Conservation (phyloP, 108 stramenopile genomes). For the Cyclotella baltica region DNA sequence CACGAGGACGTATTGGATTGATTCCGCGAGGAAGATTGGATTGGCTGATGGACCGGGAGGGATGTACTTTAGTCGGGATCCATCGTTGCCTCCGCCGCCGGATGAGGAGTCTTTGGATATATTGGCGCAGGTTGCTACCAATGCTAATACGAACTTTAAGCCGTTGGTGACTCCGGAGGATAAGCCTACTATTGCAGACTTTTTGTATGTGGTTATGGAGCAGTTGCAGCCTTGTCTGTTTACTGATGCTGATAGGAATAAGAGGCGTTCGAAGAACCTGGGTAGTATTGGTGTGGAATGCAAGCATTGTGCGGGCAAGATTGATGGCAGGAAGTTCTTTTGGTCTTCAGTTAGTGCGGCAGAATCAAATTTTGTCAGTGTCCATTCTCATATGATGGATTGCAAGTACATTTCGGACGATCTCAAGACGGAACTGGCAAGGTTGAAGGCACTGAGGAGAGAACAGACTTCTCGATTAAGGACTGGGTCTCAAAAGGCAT, state of each 20-base stretch:
- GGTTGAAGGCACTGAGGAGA: conserved; percentile 81
- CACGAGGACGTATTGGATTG: too few relatives aligned
- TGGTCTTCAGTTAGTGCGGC: conserved; percentile 93
- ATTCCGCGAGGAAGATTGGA: too few relatives aligned
- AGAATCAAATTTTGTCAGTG: conserved; percentile 92
- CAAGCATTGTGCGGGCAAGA: conserved; percentile 90
- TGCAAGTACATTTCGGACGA: conserved; percentile 72
- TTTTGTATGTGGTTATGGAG: conserved; percentile 89
- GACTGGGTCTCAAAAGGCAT: conserved; percentile 89
- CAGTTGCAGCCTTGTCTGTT: conserved; percentile 90
- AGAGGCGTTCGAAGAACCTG: conserved; percentile 85
- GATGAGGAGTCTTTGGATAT: conserved; percentile 67
- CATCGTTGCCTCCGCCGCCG: conserved; percentile 58
- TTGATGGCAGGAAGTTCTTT: conserved; percentile 91
- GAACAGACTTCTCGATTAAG: conserved; percentile 83
- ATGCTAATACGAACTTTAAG: conserved; percentile 58
- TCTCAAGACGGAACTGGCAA: conserved; percentile 69
- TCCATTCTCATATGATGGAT: conserved; percentile 92
- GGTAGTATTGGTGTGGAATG: conserved; percentile 92
- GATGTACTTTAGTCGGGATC: conserved; percentile 83
- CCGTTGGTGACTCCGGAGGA: conserved; percentile 83
- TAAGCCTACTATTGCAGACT: conserved; percentile 86
- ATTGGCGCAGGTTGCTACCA: conserved; percentile 79
- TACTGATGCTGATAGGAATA: conserved; percentile 92
- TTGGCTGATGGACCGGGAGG: too few relatives aligned